phyloP scores from a whole-genome alignment of 2,329 filamentous ascomycete genomes.

The Alternaria conjuncta region DNA sequence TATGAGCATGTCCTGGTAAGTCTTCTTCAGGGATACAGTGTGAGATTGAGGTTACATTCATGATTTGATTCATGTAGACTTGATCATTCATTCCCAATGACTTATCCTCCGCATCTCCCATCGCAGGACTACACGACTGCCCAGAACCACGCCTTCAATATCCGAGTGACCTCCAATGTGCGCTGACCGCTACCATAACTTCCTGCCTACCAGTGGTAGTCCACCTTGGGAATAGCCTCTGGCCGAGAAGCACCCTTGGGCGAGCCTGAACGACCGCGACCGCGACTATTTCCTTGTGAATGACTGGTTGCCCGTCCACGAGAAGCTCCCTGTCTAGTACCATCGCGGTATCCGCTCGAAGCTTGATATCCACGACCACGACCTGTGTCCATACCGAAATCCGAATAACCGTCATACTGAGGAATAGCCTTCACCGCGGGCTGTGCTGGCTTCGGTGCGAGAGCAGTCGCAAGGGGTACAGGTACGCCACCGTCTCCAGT shows the following conservation, averaged over 20 bases:
- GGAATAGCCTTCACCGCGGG: background rate
- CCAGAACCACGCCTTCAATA: background rate
- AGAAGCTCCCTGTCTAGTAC: background rate
- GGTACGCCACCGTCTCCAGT: constrained; percentile 47
- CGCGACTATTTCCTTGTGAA: constrained; percentile 3
- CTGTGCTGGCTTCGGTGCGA: constrained; percentile 3
- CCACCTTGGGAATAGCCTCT: constrained; percentile 1
- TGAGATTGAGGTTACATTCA: too few species aligned
- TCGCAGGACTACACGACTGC: background rate
- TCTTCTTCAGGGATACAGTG: too few species aligned
- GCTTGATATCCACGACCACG: background rate
- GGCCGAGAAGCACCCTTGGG: background rate
- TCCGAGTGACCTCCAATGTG: background rate
- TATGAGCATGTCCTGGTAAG: too few species aligned
- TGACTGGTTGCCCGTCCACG: background rate
- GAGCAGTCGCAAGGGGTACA: constrained; percentile 22
- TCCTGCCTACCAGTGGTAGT: background rate
- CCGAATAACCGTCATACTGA: constrained; percentile 1
- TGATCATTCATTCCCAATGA: background rate
- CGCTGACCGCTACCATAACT: background rate
- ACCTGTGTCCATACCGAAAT: background rate
- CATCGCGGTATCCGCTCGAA: too few species aligned
- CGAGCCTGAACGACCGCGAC: background rate
- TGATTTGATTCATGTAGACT: background rate
- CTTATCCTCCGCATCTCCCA: background rate